Conservation (phyloP, 129 eudicot genomes). For the Flaveria sonorensis region DNA sequence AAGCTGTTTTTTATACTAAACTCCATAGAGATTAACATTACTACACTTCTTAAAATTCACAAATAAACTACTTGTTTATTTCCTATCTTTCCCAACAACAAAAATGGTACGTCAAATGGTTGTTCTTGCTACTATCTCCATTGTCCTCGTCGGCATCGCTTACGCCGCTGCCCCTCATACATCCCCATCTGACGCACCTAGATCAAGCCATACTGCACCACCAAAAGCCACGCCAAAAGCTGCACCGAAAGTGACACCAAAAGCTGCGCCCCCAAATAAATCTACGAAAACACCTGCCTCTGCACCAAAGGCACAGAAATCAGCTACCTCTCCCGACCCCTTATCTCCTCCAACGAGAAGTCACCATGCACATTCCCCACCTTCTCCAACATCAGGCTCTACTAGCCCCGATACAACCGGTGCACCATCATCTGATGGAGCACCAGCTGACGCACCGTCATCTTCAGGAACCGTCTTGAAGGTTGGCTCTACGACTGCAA, state of each 20-base stretch:
- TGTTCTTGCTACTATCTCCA: conserved; percentile 32
- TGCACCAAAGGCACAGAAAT: conserved; percentile 17
- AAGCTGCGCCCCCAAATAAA: not conserved
- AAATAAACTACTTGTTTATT: not conserved
- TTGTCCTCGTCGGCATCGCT: conserved; percentile 23
- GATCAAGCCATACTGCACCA: not conserved
- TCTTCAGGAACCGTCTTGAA: conserved; percentile 19
- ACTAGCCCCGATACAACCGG: not conserved
- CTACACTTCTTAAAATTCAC: conserved; percentile 6
- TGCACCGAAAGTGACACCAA: conserved; percentile 4
- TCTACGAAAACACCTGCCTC: not conserved
- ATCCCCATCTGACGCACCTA: conserved; percentile 20
- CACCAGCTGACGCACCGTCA: conserved; percentile 21
- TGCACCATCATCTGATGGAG: conserved; percentile 5
- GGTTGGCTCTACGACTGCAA: conserved; percentile 16
- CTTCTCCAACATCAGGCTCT: conserved; percentile 19
- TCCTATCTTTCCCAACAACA: conserved; percentile 12
- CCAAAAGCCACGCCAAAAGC: conserved; percentile 6
- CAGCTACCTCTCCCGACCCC: not conserved
- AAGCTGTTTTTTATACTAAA: not conserved
- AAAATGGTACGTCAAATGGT: conserved; percentile 35
- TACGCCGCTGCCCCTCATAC: conserved; percentile 21
- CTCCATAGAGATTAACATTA: not conserved
- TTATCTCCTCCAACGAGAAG: not conserved
- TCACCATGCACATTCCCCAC: conserved; percentile 15